phyloP scores from a whole-genome alignment of 176 grass and related monocot species.

The Saccharum spontaneum region DNA sequence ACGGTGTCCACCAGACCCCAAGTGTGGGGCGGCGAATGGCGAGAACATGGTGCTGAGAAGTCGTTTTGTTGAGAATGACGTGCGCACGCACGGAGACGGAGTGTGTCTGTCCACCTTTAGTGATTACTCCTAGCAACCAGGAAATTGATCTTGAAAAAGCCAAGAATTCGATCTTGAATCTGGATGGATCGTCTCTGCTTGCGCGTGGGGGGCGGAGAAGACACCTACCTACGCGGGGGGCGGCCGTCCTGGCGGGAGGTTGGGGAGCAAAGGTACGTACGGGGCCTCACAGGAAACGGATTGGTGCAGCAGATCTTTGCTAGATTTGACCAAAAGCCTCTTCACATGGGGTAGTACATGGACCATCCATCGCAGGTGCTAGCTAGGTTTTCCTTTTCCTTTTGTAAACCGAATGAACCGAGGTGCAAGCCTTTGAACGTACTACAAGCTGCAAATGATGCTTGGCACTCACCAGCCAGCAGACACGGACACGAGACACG shows the following conservation, averaged over 20 bases:
- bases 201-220: neutral
- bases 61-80: neutral
- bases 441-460: neutral
- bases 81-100: neutral
- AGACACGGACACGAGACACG: conserved; percentile 14
- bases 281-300: neutral
- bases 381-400: neutral
- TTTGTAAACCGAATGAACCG: neutral
- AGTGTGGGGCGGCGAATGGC: neutral
- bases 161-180: neutral
- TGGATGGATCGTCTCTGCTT: neutral
- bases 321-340: conserved; percentile 28
- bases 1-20: neutral
- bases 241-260: neutral
- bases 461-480: neutral
- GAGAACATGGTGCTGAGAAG: neutral
- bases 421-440: neutral
- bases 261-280: conserved; percentile 13
- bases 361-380: no score
- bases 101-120: neutral
- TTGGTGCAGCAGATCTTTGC: conserved; percentile 25
- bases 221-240: neutral
- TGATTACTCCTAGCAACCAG: neutral
- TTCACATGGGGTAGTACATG: neutral
- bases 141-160: neutral